Evolutionary conservation across 306 rosid species (phyloP).

Genomic region (Rosa chinensis): DNA sequence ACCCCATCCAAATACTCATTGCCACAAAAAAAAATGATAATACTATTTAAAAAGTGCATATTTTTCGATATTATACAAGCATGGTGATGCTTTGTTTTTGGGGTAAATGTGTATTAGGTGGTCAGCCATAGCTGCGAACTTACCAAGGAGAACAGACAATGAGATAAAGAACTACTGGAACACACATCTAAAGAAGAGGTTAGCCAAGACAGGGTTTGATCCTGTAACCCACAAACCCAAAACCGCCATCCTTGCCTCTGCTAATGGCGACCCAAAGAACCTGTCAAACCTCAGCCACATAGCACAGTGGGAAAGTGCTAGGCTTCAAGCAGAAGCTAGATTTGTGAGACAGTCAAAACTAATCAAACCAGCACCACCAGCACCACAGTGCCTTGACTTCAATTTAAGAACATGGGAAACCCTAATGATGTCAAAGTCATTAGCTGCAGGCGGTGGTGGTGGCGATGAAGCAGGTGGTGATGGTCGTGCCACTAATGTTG

Average conservation of each 20-base stretch:
- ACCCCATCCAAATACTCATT: too few species aligned
- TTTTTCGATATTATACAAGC: neutral
- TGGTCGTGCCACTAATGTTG: neutral
- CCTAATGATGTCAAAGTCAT: neutral
- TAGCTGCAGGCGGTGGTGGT: too few species aligned
- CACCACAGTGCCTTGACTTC: conserved; percentile 11
- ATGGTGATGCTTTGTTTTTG: neutral
- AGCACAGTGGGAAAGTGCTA: conserved; percentile 28
- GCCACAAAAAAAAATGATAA: too few species aligned
- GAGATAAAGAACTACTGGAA: conserved; percentile 33
- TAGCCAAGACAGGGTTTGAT: conserved; percentile 21
- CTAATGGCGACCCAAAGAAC: conserved; percentile 13
- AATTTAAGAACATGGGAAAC: conserved; percentile 16
- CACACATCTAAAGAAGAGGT: conserved; percentile 19
- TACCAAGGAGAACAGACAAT: conserved; percentile 26
- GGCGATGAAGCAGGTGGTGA: neutral
- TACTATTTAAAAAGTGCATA: neutral
- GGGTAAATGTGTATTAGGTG: conserved; percentile 14
- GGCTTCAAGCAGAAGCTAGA: conserved; percentile 31
- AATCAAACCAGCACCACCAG: neutral
- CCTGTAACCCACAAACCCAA: conserved; percentile 30
- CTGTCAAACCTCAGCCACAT: conserved; percentile 23
- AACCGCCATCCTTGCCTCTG: conserved; percentile 5
- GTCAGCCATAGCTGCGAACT: conserved; percentile 26
- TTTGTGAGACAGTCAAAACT: conserved; percentile 6